Evolutionary conservation across 768 basidiomycete genomes (phyloP).

Genomic region (Leccinum uliginosum): DNA sequence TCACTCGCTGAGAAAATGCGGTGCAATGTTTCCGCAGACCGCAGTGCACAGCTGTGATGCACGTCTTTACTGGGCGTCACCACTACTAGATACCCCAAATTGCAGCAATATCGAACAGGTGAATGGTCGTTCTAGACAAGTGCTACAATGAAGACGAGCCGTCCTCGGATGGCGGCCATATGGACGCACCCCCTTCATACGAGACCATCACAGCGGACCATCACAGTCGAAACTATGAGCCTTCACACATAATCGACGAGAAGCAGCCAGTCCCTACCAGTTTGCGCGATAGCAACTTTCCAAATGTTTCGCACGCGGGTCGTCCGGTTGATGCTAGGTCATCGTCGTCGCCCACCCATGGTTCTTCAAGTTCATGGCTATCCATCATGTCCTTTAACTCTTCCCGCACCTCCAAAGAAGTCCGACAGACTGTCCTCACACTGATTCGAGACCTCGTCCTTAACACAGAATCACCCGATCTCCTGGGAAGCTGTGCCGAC

Average conservation of each 20-base stretch:
- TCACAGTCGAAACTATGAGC: background rate
- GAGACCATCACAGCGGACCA: constrained; percentile 11
- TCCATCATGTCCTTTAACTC: constrained; percentile 17
- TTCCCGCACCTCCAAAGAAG: constrained; percentile 38
- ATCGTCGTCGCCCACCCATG: background rate
- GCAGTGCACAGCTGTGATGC: too few species aligned
- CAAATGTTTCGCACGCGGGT: background rate
- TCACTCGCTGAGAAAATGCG: too few species aligned
- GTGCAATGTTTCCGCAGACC: too few species aligned
- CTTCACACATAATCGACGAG: background rate
- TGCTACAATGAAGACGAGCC: constrained; percentile 10
- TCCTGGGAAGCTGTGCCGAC: constrained; percentile 44
- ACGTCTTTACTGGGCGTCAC: too few species aligned
- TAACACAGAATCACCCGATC: constrained; percentile 14
- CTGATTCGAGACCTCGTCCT: constrained; percentile 55
- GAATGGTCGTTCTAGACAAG: constrained; percentile 25
- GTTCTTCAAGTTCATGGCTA: constrained; percentile 13
- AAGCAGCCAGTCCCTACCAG: constrained; percentile 3
- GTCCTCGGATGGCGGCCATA: background rate
- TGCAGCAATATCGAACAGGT: constrained; percentile 7
- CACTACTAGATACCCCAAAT: background rate
- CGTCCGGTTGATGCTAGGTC: background rate
- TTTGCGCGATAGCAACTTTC: background rate
- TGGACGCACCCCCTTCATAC: constrained; percentile 25
- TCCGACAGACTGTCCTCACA: constrained; percentile 47